These are phyloP conservation scores for Candida glaebosa DNA, from an alignment of 805 yeast genomes.

Conservation along the genomic window DNA sequence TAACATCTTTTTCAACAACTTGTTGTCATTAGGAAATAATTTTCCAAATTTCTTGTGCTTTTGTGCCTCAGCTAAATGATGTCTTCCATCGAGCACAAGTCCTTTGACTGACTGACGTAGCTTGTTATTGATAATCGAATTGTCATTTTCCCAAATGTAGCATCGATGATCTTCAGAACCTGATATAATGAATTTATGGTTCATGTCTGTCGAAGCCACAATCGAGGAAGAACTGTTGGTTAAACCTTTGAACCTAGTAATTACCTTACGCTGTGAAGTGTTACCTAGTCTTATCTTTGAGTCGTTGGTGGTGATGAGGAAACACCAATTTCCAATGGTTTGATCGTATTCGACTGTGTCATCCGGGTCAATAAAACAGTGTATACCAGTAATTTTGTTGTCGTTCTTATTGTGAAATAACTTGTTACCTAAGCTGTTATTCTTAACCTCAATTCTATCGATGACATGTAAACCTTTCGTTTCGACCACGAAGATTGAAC, in stretches of 20 bases:
- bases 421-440: constrained; percentile 20
- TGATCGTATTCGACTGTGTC: constrained; percentile 6
- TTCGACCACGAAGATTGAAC: constrained; percentile 57
- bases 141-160: constrained; percentile 68
- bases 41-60: constrained; percentile 26
- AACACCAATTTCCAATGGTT: constrained; percentile 23
- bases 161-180: constrained; percentile 90
- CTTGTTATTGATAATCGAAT: constrained; percentile 37
- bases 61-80: constrained; percentile 30
- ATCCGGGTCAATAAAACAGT: constrained; percentile 36
- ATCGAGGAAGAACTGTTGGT: constrained; percentile 71
- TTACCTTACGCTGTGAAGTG: constrained; percentile 48
- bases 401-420: constrained; percentile 22
- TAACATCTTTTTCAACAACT: constrained; percentile 27
- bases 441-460: constrained; percentile 29
- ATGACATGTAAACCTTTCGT: constrained; percentile 57
- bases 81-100: constrained; percentile 29
- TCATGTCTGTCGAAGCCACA: constrained; percentile 60
- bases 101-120: constrained; percentile 34
- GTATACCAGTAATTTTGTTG: constrained; percentile 72
- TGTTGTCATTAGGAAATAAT: constrained; percentile 24
- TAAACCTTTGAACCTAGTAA: constrained; percentile 70
- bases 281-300: constrained; percentile 71
- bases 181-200: constrained; percentile 54
- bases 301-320: constrained; percentile 74